Evolutionary conservation across 2,329 filamentous ascomycete species (phyloP).

Genomic region (Pseudogymnoascus sp.): DNA sequence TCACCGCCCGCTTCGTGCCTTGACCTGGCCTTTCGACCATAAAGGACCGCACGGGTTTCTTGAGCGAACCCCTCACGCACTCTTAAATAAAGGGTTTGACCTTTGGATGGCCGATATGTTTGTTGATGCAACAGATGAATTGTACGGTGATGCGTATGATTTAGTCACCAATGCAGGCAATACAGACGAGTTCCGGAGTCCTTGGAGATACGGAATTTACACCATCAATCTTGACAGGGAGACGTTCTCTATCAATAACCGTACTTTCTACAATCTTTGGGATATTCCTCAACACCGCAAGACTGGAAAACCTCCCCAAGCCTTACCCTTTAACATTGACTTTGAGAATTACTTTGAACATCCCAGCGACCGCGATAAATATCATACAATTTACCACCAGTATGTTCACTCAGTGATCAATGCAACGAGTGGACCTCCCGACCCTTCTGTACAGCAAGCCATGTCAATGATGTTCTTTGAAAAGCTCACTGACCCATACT

Average conservation of each 20-base stretch:
- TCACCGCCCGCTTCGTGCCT: background rate
- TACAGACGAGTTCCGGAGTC: background rate
- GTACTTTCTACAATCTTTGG: background rate
- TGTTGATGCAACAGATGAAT: background rate
- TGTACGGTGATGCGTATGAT: background rate
- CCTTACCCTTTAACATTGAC: background rate
- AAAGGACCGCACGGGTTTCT: background rate
- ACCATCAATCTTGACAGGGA: background rate
- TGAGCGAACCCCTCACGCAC: background rate
- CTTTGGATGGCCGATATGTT: background rate
- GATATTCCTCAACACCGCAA: background rate
- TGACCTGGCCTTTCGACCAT: background rate
- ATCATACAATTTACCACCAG: background rate
- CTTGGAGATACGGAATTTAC: background rate
- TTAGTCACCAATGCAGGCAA: background rate
- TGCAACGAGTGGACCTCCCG: background rate
- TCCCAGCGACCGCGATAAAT: no score
- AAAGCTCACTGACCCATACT: background rate
- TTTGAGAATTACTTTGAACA: background rate
- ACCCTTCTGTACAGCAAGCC: background rate
- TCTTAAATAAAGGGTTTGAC: background rate
- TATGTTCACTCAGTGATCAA: background rate
- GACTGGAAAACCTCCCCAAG: background rate
- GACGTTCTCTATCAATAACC: background rate
- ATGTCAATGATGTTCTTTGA: background rate